Conservation (phyloP, 179 eudicot species). For the Nepenthes alata region DNA sequence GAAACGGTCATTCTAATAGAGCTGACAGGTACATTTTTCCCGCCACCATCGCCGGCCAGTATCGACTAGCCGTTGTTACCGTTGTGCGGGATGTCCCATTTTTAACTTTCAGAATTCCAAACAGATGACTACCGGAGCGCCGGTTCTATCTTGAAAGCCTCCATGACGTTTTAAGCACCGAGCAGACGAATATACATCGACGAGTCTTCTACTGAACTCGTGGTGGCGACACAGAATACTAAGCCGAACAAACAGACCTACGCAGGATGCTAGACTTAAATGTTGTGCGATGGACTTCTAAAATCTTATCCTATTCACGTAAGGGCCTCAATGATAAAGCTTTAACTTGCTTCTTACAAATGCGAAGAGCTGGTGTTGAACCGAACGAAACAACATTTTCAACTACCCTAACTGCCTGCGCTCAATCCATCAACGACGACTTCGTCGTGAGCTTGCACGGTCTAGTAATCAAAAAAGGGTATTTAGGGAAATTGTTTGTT, state of each 20-base stretch:
- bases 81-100: too few relatives aligned
- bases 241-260: not conserved
- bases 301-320: conserved; percentile 16
- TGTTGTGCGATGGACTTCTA: conserved; percentile 28
- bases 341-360: conserved; percentile 17
- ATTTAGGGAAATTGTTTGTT: conserved; percentile 19
- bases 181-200: too few relatives aligned
- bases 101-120: too few relatives aligned
- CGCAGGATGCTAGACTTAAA: conserved; percentile 16
- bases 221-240: too few relatives aligned
- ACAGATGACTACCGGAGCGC: too few relatives aligned
- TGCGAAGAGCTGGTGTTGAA: conserved; percentile 22
- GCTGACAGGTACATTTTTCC: too few relatives aligned
- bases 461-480: conserved; percentile 19
- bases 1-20: too few relatives aligned
- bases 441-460: conserved; percentile 24
- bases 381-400: conserved; percentile 28
- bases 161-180: too few relatives aligned
- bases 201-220: too few relatives aligned
- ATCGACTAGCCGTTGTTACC: too few relatives aligned
- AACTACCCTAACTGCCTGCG: conserved; percentile 20
- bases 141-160: too few relatives aligned
- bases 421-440: conserved; percentile 9
- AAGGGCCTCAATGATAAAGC: conserved; percentile 19
- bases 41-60: too few relatives aligned